Evolutionary conservation across 208 protist species (phyloP).

Genomic region (Vickermania spadyakhi): DNA sequence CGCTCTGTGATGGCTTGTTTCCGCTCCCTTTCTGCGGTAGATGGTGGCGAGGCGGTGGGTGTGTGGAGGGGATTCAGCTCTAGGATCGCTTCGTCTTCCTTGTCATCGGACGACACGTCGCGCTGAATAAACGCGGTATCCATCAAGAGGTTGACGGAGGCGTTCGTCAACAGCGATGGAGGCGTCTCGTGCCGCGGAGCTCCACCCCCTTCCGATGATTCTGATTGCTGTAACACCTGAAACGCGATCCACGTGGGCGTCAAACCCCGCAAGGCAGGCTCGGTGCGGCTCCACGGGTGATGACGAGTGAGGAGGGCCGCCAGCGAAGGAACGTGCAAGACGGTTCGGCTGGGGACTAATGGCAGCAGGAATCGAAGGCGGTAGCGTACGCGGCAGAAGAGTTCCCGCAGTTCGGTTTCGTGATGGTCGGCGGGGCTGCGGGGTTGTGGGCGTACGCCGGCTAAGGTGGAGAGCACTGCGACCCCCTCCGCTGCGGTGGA

Average conservation of each 20-base stretch:
- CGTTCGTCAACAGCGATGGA: conserved; percentile 8
- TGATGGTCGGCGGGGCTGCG: too few species aligned
- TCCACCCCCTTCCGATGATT: background rate
- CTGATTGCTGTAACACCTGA: background rate
- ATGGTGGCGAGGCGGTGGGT: too few species aligned
- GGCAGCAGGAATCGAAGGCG: conserved; percentile 58
- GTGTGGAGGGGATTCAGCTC: too few species aligned
- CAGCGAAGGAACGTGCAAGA: conserved; percentile 20
- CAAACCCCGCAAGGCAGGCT: too few species aligned
- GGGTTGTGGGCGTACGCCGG: too few species aligned
- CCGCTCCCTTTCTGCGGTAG: too few species aligned
- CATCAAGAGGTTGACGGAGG: conserved; percentile 5
- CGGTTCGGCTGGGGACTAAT: conserved; percentile 39
- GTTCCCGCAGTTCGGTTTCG: conserved; percentile 22
- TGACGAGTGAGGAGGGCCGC: conserved; percentile 20
- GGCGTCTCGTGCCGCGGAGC: background rate
- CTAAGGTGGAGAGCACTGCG: too few species aligned
- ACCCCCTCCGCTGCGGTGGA: conserved; percentile 9
- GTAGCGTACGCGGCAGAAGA: conserved; percentile 33
- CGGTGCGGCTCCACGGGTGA: background rate
- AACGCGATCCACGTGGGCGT: background rate
- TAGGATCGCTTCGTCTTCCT: too few species aligned
- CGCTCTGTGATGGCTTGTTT: too few species aligned
- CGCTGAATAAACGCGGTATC: conserved; percentile 30
- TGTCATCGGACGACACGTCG: conserved; percentile 11